Conservation (phyloP, 345 rosid species). For the Hevea brasiliensis region DNA sequence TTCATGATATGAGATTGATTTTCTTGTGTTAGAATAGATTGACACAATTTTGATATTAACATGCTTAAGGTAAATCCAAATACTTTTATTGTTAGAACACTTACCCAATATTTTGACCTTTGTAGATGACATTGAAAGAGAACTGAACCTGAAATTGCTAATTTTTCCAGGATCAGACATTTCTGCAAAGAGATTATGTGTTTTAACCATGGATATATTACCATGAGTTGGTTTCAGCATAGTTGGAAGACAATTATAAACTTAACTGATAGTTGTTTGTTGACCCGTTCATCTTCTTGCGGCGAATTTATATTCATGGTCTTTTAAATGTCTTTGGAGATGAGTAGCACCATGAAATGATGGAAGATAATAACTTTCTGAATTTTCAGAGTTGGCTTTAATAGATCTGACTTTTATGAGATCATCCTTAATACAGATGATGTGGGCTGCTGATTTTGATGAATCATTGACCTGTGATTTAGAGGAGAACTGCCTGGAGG, state of each 20-base stretch:
- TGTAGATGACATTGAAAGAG: neutral
- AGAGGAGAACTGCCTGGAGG: constrained; percentile 70
- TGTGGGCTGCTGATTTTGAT: constrained; percentile 97
- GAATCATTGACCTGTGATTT: constrained; percentile 51
- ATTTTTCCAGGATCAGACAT: neutral
- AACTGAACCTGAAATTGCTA: neutral
- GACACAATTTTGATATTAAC: neutral
- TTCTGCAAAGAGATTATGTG: neutral
- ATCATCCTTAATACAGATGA: constrained; percentile 60
- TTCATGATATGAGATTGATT: neutral
- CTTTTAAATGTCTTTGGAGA: neutral
- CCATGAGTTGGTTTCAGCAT: neutral
- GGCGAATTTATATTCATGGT: neutral
- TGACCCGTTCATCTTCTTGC: neutral
- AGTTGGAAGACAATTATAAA: neutral
- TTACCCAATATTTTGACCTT: neutral
- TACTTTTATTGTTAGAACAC: neutral
- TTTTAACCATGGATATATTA: neutral
- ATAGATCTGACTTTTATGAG: constrained; percentile 10
- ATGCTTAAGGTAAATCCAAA: neutral
- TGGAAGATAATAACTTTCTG: neutral
- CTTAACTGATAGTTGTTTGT: neutral
- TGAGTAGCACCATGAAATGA: neutral
- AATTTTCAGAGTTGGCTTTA: neutral
- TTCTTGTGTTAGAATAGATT: neutral